These are phyloP conservation scores for Pyricularia grisea DNA, from an alignment of 2,329 filamentous ascomycete species.

Conservation along the genomic window DNA sequence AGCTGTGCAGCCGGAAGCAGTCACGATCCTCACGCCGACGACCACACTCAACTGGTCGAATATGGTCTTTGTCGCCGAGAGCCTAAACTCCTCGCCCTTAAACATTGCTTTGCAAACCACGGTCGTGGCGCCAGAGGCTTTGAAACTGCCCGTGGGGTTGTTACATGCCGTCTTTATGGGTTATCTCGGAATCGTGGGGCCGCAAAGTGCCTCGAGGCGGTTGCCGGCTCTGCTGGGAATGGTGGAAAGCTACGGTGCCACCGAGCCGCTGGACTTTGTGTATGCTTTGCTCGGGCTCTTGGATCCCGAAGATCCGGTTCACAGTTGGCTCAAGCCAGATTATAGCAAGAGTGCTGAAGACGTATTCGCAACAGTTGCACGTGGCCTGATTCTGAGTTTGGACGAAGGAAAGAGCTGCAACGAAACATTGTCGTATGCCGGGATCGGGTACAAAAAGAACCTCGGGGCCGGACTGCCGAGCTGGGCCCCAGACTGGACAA, in stretches of 20 bases:
- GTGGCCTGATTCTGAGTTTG: neutral
- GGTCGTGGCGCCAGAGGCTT: neutral
- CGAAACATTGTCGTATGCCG: neutral
- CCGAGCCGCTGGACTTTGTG: neutral
- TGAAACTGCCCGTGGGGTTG: neutral
- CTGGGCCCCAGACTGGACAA: constrained; percentile 1
- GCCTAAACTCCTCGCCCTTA: neutral
- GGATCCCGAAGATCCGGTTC: neutral
- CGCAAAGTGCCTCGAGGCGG: neutral
- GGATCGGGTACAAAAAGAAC: neutral
- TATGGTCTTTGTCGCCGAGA: neutral
- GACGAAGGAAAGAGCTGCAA: neutral
- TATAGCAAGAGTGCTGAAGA: neutral
- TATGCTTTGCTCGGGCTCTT: neutral
- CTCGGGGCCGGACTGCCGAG: neutral
- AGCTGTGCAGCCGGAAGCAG: neutral
- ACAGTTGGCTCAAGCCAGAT: neutral
- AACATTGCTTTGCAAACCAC: neutral
- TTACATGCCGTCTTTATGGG: neutral
- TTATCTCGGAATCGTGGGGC: neutral
- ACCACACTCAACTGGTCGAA: neutral
- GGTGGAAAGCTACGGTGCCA: neutral
- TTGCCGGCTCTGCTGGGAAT: neutral
- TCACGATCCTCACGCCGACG: neutral
- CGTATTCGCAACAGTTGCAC: neutral